phyloP scores from a whole-genome alignment of 768 basidiomycete species.

The Chiua virens region DNA sequence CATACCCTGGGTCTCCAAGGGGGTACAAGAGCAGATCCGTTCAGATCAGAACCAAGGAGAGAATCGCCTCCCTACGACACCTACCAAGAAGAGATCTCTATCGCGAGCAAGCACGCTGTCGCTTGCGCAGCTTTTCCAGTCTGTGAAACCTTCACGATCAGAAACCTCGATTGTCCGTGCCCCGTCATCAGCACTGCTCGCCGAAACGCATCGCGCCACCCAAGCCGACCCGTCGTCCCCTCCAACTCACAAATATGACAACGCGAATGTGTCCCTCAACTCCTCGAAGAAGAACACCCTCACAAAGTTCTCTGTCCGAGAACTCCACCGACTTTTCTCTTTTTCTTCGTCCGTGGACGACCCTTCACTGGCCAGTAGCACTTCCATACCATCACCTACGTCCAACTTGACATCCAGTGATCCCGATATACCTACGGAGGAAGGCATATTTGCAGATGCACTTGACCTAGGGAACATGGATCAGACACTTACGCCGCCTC shows the following conservation, averaged over 20 bases:
- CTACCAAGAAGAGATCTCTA: conserved; percentile 28
- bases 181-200: conserved; percentile 21
- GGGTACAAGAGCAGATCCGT: conserved; percentile 23
- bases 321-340: conserved; percentile 35
- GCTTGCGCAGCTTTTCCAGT: conserved; percentile 29
- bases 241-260: conserved; percentile 14
- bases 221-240: conserved; percentile 9
- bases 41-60: conserved; percentile 14
- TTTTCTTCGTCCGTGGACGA: conserved; percentile 20
- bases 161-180: conserved; percentile 23
- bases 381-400: conserved; percentile 10
- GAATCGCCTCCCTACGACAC: conserved; percentile 9
- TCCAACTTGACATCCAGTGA: conserved; percentile 11
- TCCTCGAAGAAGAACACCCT: conserved; percentile 27
- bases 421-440: conserved; percentile 21
- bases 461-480: conserved; percentile 20
- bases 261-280: conserved; percentile 26
- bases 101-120: conserved; percentile 30
- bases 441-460: conserved; percentile 12
- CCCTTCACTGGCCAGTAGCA: not conserved
- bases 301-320: conserved; percentile 37
- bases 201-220: conserved; percentile 12
- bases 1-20: conserved; percentile 27
- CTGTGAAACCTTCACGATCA: conserved; percentile 28
- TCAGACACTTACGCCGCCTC: conserved; percentile 12